Evolutionary conservation across 169 alveolate genomes (phyloP).

Genomic region (Eimeria maxima): DNA sequence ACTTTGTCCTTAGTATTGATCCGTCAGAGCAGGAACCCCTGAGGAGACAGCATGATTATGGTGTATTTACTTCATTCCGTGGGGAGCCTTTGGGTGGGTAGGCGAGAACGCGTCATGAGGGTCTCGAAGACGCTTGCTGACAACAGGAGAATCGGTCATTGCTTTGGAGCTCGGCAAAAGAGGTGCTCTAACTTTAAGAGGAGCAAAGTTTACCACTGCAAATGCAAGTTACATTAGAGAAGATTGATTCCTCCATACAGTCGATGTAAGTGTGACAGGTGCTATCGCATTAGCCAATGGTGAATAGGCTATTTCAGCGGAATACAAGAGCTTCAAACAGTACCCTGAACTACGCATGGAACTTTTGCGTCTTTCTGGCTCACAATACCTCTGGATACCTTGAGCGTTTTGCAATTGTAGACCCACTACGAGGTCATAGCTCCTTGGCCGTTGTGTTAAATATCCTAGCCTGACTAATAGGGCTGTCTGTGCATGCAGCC

Average conservation of each 20-base stretch:
- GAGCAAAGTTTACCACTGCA: neutral
- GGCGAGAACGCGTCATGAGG: no score
- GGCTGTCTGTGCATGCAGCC: constrained; percentile 26
- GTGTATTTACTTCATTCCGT: no score
- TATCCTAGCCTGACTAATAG: neutral
- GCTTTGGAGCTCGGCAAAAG: neutral
- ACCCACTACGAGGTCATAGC: neutral
- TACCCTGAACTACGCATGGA: neutral
- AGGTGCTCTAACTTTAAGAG: neutral
- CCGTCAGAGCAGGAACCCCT: no score
- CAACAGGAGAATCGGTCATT: neutral
- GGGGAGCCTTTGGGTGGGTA: no score
- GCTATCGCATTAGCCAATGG: neutral
- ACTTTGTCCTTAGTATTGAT: no score
- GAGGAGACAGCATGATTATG: no score
- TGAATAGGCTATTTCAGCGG: neutral
- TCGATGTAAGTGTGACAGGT: neutral
- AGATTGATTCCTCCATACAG: neutral
- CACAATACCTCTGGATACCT: neutral
- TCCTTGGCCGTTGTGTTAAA: neutral
- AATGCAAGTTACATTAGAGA: neutral
- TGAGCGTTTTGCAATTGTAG: neutral
- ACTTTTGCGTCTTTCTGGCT: neutral
- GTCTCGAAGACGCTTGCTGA: neutral
- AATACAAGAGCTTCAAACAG: neutral